Percentiles rank a stretch among this genome's conserved stretches.
Evolutionary conservation across 331 rosid species (phyloP).

Genomic region (Quercus phellos): DNA sequence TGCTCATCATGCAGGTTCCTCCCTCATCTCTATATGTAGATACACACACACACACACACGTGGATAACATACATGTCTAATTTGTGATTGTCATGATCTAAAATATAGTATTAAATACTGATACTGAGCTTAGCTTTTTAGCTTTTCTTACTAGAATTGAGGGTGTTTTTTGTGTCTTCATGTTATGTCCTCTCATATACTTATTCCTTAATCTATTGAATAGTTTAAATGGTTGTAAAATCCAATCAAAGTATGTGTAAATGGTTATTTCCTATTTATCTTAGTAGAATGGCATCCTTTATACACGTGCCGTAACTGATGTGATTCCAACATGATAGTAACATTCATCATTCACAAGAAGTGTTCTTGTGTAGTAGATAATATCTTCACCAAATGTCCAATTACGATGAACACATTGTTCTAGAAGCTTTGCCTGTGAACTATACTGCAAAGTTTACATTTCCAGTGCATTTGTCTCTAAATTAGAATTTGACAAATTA

Average conservation of each 20-base stretch:
- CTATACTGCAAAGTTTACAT: background rate
- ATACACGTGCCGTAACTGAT: no score
- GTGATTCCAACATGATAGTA: background rate
- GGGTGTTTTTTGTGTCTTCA: background rate
- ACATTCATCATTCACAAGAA: no score
- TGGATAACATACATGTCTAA: background rate
- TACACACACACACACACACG: background rate
- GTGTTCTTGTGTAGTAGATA: no score
- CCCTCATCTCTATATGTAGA: slow-evolving; percentile 18
- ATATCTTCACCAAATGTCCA: background rate
- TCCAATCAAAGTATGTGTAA: no score
- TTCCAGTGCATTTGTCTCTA: slow-evolving; percentile 11
- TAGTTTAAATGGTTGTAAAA: background rate
- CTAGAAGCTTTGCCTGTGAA: slow-evolving; percentile 3
- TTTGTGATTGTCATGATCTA: background rate
- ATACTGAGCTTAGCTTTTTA: no score
- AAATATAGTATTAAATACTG: no score
- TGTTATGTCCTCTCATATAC: background rate
- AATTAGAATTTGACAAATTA: background rate
- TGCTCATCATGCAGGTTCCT: slow-evolving; percentile 79
- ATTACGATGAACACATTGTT: slow-evolving; percentile 1
- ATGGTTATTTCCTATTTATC: no score
- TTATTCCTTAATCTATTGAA: no score
- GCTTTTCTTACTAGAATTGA: background rate
- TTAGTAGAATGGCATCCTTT: no score